Conservation (phyloP, 2,329 filamentous ascomycete species). For the Alternaria brassicicola region DNA sequence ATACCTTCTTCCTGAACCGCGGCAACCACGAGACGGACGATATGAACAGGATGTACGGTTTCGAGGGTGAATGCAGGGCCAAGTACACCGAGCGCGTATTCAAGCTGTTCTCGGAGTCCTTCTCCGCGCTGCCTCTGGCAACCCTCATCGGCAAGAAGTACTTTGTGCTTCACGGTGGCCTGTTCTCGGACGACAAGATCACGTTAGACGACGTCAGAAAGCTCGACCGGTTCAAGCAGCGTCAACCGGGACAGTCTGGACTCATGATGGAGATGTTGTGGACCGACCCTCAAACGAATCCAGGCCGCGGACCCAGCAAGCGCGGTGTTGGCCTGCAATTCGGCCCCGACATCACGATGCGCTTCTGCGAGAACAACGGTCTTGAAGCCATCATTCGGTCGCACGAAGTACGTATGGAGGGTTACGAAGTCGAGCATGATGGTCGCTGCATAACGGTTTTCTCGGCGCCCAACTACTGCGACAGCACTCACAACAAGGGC, state of each 20-base stretch:
- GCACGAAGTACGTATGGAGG: conserved; percentile 98
- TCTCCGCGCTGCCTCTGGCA: conserved; percentile 89
- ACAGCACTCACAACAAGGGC: conserved; percentile 96
- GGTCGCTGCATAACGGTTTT: conserved; percentile 98
- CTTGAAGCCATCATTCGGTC: conserved; percentile 94
- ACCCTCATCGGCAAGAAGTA: conserved; percentile 91
- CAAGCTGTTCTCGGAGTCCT: conserved; percentile 97
- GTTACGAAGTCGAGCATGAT: conserved; percentile 98
- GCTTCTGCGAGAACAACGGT: conserved; percentile 95
- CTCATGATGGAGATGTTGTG: conserved; percentile 99
- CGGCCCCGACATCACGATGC: conserved; percentile 92
- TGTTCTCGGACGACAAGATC: conserved; percentile 94
- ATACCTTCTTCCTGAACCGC: conserved; percentile 90
- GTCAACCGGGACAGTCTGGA: conserved; percentile 89
- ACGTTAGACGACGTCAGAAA: conserved; percentile 93
- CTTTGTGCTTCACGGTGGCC: conserved; percentile 89
- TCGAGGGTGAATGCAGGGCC: conserved; percentile 96
- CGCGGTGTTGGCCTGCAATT: conserved; percentile 96
- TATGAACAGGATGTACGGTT: conserved; percentile 98
- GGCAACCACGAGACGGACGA: conserved; percentile 99
- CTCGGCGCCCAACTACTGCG: conserved; percentile 96
- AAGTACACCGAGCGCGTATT: conserved; percentile 97
- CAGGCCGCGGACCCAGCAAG: conserved; percentile 92
- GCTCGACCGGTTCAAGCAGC: conserved; percentile 85
- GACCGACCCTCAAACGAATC: conserved; percentile 90